phyloP scores from a whole-genome alignment of 2,329 filamentous ascomycete species.

The Lasiodiplodia gonubiensis region DNA sequence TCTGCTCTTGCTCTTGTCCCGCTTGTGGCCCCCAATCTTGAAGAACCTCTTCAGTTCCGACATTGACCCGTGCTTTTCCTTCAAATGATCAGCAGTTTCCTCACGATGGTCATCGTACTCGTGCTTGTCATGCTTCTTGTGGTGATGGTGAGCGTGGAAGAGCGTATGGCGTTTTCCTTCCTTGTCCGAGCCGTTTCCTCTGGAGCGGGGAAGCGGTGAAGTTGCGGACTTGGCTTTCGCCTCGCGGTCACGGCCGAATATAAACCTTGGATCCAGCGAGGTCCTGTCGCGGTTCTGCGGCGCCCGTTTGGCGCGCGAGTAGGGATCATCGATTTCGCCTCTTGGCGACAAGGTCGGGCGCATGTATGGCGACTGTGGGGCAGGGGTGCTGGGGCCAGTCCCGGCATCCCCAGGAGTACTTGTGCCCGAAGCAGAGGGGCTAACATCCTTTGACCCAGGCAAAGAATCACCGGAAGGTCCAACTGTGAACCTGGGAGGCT shows the following conservation, averaged over 20 bases:
- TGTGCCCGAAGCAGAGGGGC: slow-evolving; percentile 64
- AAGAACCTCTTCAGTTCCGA: slow-evolving; percentile 97
- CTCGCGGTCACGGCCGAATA: slow-evolving; percentile 69
- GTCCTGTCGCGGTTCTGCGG: slow-evolving; percentile 70
- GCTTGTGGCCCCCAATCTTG: slow-evolving; percentile 70
- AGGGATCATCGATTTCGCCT: slow-evolving; percentile 83
- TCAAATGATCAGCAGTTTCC: slow-evolving; percentile 43
- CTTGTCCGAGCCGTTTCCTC: slow-evolving; percentile 45
- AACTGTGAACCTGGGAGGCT: slow-evolving; percentile 61
- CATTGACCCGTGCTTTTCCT: slow-evolving; percentile 73
- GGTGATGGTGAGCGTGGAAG: slow-evolving; percentile 59
- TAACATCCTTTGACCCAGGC: slow-evolving; percentile 62
- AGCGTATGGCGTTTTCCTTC: slow-evolving; percentile 61
- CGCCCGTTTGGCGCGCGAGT: slow-evolving; percentile 79
- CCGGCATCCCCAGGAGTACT: slow-evolving; percentile 52
- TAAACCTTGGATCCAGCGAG: slow-evolving; percentile 79
- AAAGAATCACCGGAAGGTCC: slow-evolving; percentile 62
- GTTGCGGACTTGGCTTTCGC: slow-evolving; percentile 40
- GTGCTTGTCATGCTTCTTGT: slow-evolving; percentile 56
- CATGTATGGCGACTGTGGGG: slow-evolving; percentile 66
- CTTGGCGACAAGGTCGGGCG: slow-evolving; percentile 75
- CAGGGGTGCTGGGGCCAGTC: slow-evolving; percentile 44
- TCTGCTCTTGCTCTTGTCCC: slow-evolving; percentile 64
- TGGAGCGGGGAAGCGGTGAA: slow-evolving; percentile 52
- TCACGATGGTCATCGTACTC: slow-evolving; percentile 51